A percentile compares a stretch with the other conserved stretches of the same genome.
phyloP scores from a whole-genome alignment of 2,329 filamentous ascomycete species.

The Fusarium tricinctum region DNA sequence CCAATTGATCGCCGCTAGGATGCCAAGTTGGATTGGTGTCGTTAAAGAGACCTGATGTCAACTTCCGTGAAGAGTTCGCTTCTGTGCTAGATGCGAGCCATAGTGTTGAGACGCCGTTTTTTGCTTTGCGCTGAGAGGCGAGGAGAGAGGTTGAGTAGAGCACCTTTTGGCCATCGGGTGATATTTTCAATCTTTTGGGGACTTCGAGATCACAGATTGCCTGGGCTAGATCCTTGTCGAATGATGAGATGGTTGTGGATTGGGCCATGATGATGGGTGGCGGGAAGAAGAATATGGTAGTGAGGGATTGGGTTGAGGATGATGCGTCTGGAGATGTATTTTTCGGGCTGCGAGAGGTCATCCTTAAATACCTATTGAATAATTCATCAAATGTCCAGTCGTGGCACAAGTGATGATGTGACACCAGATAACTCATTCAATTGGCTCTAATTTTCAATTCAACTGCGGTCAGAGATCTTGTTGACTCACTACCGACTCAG shows the following conservation, averaged over 20 bases:
- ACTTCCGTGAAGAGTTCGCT: conserved; percentile 8
- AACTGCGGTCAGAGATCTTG: no score
- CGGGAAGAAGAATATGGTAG: no score
- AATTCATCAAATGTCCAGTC: no score
- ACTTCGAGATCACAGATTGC: conserved; percentile 33
- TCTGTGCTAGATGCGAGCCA: conserved; percentile 35
- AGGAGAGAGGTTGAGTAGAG: conserved; percentile 20
- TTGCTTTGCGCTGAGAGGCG: conserved; percentile 19
- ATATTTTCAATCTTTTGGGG: conserved; percentile 22
- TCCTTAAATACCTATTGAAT: no score
- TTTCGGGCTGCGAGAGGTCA: no score
- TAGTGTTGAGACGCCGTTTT: conserved; percentile 26
- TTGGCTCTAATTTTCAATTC: no score
- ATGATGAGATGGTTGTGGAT: neutral
- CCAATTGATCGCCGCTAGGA: conserved; percentile 12
- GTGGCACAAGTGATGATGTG: no score
- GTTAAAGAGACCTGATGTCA: conserved; percentile 16
- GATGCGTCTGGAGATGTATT: no score
- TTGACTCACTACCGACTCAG: no score
- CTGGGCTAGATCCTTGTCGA: conserved; percentile 26
- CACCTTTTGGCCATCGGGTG: conserved; percentile 10
- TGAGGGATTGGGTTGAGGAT: no score
- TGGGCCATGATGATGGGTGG: conserved; percentile 10
- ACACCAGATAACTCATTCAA: no score
- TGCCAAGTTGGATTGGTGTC: conserved; percentile 23